These are phyloP conservation scores for Chiua virens DNA, from an alignment of 768 basidiomycete species.

Conservation along the genomic window DNA sequence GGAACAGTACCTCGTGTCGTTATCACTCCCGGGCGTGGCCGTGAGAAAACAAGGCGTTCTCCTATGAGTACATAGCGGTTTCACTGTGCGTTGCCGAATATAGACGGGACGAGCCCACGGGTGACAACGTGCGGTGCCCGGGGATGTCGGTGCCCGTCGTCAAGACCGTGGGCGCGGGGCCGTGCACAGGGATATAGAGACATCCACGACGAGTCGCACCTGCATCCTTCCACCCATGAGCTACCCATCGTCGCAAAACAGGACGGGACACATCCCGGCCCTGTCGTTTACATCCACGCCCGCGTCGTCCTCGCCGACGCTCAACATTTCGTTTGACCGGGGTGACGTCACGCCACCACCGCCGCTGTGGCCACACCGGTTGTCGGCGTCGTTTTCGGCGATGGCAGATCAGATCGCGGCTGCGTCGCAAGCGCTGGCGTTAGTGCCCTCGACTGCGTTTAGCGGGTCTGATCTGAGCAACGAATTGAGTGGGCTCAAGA, in stretches of 20 bases:
- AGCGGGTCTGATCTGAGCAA: conserved; percentile 12
- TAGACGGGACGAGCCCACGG: too few species aligned
- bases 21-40: too few species aligned
- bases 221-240: neutral
- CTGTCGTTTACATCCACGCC: conserved; percentile 1
- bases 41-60: too few species aligned
- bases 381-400: conserved; percentile 38
- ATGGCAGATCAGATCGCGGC: conserved; percentile 43
- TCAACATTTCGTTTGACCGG: conserved; percentile 17
- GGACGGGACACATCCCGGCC: neutral
- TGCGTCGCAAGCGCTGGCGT: conserved; percentile 39
- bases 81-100: too few species aligned
- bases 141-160: too few species aligned
- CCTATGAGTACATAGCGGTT: too few species aligned
- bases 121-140: too few species aligned
- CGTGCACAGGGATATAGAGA: too few species aligned
- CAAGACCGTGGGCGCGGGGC: too few species aligned
- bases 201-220: too few species aligned
- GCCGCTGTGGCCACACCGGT: conserved; percentile 32
- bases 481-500: conserved; percentile 19
- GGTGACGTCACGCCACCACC: neutral
- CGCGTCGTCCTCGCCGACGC: conserved; percentile 16
- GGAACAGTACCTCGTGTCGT: too few species aligned
- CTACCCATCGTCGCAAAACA: neutral
- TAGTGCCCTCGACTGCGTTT: conserved; percentile 24